A percentile compares a stretch with the other conserved stretches of the same genome.
These are phyloP conservation scores for Trametes cingulata DNA, from an alignment of 768 basidiomycete genomes.

Conservation along the genomic window DNA sequence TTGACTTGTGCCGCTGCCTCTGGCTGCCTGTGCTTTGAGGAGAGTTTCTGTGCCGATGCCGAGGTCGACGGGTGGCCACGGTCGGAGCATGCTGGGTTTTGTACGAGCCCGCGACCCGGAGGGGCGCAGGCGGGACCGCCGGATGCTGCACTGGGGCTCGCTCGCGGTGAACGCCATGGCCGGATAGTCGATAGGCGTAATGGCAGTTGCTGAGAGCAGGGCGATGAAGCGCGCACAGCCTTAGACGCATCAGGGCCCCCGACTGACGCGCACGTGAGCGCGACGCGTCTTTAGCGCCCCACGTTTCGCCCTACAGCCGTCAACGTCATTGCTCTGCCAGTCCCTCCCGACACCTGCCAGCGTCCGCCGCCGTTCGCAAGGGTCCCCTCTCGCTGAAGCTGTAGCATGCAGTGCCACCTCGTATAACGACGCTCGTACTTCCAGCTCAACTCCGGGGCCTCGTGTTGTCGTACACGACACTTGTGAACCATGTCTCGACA, in stretches of 20 bases:
- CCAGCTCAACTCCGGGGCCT: background rate
- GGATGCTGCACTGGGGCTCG: slow-evolving; percentile 8
- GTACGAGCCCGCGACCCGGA: slow-evolving; percentile 18
- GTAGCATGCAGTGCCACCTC: slow-evolving; percentile 13
- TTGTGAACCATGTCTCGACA: background rate
- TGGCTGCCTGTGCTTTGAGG: background rate
- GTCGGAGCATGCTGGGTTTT: slow-evolving; percentile 23
- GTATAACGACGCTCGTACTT: background rate
- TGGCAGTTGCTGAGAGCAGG: slow-evolving; percentile 24
- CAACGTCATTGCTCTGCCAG: slow-evolving; percentile 18
- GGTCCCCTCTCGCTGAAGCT: slow-evolving; percentile 3
- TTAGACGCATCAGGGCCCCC: background rate
- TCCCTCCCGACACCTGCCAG: slow-evolving; percentile 1
- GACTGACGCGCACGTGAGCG: slow-evolving; percentile 21
- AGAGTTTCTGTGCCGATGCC: slow-evolving; percentile 8
- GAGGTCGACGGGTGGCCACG: slow-evolving; percentile 3
- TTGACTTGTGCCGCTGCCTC: slow-evolving; percentile 12
- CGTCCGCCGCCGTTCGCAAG: slow-evolving; percentile 5
- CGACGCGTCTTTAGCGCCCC: slow-evolving; percentile 12
- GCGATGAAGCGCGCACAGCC: slow-evolving; percentile 23
- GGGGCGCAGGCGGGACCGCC: slow-evolving; percentile 14
- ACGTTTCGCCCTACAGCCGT: background rate
- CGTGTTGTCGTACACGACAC: background rate
- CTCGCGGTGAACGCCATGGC: slow-evolving; percentile 16
- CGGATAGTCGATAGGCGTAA: slow-evolving; percentile 18